phyloP scores from a whole-genome alignment of 371 early-diverging fungal species.

The Funneliformis caledonium region DNA sequence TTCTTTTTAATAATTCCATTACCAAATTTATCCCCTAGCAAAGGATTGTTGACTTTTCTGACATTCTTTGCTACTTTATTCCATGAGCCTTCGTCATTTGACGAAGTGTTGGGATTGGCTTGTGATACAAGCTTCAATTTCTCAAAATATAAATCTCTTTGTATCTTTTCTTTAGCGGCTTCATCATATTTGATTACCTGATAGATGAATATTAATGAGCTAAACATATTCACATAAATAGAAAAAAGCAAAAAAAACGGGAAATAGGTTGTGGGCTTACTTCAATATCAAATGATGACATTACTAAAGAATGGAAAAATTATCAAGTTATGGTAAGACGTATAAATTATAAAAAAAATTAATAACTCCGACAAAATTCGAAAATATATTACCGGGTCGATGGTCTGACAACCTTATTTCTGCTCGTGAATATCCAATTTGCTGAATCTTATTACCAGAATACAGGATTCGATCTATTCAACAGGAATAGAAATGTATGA shows the following conservation, averaged over 20 bases:
- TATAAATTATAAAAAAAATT: background rate
- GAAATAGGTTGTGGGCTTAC: constrained; percentile 34
- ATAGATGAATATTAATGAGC: background rate
- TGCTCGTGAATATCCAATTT: constrained; percentile 63
- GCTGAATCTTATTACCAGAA: constrained; percentile 60
- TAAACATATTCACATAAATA: background rate
- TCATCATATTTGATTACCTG: constrained; percentile 33
- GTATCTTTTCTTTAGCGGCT: constrained; percentile 24
- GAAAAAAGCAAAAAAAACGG: background rate
- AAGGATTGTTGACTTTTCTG: constrained; percentile 3
- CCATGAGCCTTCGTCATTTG: background rate
- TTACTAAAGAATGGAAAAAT: constrained; percentile 40
- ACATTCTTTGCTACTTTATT: background rate
- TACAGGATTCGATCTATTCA: constrained; percentile 70
- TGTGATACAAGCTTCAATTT: background rate
- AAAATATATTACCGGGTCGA: constrained; percentile 58
- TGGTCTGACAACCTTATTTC: constrained; percentile 80
- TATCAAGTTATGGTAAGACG: background rate
- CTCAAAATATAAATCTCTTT: constrained; percentile 19
- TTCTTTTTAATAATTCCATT: background rate
- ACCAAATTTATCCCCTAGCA: background rate
- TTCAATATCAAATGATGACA: constrained; percentile 52
- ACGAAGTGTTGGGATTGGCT: background rate
- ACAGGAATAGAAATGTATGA: background rate
- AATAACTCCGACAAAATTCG: background rate